Evolutionary conservation across 352 stramenopile species (phyloP), one percentile per base, ranked within the genome.

Genomic region (Pythium folliculosum): DNA sequence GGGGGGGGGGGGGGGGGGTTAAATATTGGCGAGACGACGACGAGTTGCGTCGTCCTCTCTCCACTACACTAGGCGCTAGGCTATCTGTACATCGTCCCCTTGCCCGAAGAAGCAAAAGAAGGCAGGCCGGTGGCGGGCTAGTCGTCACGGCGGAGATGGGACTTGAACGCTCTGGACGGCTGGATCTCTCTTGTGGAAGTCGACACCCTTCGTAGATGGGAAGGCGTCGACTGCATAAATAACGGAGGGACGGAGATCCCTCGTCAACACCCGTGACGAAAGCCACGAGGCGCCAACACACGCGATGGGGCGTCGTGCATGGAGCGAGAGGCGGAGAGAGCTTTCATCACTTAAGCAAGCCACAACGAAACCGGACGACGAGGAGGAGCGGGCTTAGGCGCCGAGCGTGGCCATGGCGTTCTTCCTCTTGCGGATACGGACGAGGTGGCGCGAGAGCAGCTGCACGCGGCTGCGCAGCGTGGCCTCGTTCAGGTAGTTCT

Each of bases 341-440:
- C 27, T 5, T 32, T 32, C 27, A 5, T 32, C 27, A 32, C 27
- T 32, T 32, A 5, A 32, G 27, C 27, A 2, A 32, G 27, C 5
- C 27, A 32, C 4, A 47, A 19, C 40, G 17, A 12, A 21, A 7
- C 16, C 17, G n/a, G 19, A 17, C 32, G 52, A 48, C 16, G 23
- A 49, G 22, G 45, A 2, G 22, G 45, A 2, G 22, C 7, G 16
- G 30, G 17, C 45, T 66, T 58, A 71, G 49, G 43, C 51, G 25
- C 56, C 50, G 38, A 57, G 73, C 62, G 70, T 77, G 35, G 74
- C 74, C 47, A 81, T 65, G 23, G 72, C 71, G 63, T 89, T 89
- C 72, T 86, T 85, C n/a, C 78, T 69, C 54, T 82, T 85, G 50
- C 80, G 78, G 44, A 83, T 78, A 49, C 80, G 76, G 54, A 89